Conservation (phyloP, 352 stramenopile genomes). For the Globisporangium radiosum region DNA sequence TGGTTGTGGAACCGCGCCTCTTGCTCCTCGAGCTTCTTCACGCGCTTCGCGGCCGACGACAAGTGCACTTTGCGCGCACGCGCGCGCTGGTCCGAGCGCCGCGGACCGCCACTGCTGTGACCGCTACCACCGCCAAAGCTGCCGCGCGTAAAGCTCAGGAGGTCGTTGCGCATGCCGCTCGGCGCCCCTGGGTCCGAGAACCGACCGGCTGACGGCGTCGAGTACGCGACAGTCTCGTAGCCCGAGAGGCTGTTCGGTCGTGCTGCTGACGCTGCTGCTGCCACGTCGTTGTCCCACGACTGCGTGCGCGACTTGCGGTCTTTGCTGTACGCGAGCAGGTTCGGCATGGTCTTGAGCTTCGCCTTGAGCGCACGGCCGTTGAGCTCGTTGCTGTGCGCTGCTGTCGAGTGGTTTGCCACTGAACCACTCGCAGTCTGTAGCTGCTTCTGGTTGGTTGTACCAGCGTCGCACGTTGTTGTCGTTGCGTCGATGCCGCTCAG, state of each 20-base stretch:
- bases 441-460: constrained; percentile 10
- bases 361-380: constrained; percentile 31
- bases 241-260: constrained; percentile 37
- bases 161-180: constrained; percentile 36
- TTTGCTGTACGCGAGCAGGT: constrained; percentile 46
- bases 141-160: constrained; percentile 59
- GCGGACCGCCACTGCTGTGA: constrained; percentile 10
- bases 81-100: constrained; percentile 39
- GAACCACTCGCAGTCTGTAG: constrained; percentile 7
- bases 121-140: constrained; percentile 23
- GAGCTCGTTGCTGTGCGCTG: constrained; percentile 10
- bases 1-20: constrained; percentile 57
- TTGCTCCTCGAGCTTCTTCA: constrained; percentile 78
- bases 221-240: constrained; percentile 40
- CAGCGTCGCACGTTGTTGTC: constrained; percentile 7
- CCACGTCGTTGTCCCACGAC: constrained; percentile 53
- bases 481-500: constrained; percentile 27
- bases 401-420: constrained; percentile 11
- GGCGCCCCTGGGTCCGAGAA: constrained; percentile 63
- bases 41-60: constrained; percentile 74
- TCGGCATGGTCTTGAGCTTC: constrained; percentile 39
- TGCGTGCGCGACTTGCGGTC: constrained; percentile 25
- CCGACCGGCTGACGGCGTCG: constrained; percentile 32
- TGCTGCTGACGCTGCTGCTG: not conserved
- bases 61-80: constrained; percentile 60